A percentile compares a stretch with the other conserved stretches of the same genome.
Conservation (phyloP, 306 rosid genomes). For the Cyclanthera cordifolia region DNA sequence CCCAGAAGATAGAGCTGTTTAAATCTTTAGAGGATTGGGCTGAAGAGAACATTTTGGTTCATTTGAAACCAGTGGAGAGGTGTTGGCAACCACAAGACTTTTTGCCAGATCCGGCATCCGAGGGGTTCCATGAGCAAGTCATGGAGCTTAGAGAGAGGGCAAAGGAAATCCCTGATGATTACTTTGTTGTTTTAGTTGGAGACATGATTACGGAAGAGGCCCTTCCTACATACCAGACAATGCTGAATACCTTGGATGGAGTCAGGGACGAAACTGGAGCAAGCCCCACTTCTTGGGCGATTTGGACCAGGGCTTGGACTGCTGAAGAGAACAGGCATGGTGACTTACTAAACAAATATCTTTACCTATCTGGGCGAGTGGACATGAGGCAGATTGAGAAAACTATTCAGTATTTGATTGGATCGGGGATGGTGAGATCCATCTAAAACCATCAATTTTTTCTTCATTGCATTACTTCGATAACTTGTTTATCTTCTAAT, state of each 20-base stretch:
- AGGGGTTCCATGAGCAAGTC: conserved; percentile 77
- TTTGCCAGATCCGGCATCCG: conserved; percentile 63
- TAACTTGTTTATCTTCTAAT: neutral
- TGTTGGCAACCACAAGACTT: conserved; percentile 95
- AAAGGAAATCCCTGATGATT: conserved; percentile 76
- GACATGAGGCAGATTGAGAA: conserved; percentile 88
- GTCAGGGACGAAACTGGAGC: conserved; percentile 92
- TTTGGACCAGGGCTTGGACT: conserved; percentile 98
- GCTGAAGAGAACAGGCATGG: conserved; percentile 94
- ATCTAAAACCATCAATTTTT: neutral
- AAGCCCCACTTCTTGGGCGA: conserved; percentile 74
- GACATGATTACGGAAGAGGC: conserved; percentile 95
- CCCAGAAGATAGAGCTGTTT: conserved; percentile 75
- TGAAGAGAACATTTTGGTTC: conserved; percentile 52
- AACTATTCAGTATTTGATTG: conserved; percentile 81
- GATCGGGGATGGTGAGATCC: conserved; percentile 77
- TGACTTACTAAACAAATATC: conserved; percentile 86
- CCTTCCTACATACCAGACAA: conserved; percentile 86
- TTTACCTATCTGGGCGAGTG: conserved; percentile 74
- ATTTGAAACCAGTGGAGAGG: conserved; percentile 74
- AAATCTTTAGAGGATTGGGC: conserved; percentile 84
- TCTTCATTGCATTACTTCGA: neutral
- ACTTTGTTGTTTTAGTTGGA: conserved; percentile 76
- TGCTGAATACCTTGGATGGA: conserved; percentile 83
- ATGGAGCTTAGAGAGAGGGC: conserved; percentile 67